Base-by-base conservation (phyloP, 225 moss, liverwort and hornwort species). In the Neckera pumila region DNA sequence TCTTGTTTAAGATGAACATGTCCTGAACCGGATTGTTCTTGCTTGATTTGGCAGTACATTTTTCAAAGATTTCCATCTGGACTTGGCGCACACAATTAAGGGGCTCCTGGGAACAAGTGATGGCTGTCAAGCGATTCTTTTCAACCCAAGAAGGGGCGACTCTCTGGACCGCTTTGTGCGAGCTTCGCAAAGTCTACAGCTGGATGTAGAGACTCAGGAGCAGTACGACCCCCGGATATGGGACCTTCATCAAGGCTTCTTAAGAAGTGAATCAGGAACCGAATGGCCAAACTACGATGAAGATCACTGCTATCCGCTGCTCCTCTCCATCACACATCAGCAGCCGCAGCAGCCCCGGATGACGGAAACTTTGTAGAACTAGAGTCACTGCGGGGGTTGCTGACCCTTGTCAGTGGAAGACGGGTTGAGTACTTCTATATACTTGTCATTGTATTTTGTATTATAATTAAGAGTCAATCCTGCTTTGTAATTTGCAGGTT, bases 251-350 rank as follows among this genome's bases (percentile, higher is more conserved):
- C 93, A 95, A 87, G 89, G 89, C 45, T 93, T 97, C 65, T 30
- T 93, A 38, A 89, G 86, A 59, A 89, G 89, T n/a, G 92, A 92
- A 60, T 53, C 81, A 74, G 90, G 75, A 58, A 87, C 87, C 26
- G 86, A 86, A 70, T 97, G 97, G 97, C 93, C 95, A 63, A 95
- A 97, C 85, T 97, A 97, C 71, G 96, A 97, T 83, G 92, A 89
- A 90, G 93, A 97, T 90, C 97, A 96, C 67, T 95, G 95, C 87
- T 97, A 96, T 71, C 97, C 97, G 64, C 84, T 96, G 72, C 92
- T 93, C 57, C 90, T 96, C 82, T 92, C 95, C 56, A 90, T 93
- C 77, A 86, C 89, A 54, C 94, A 90, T 80, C 87, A 78, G 47
- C 81, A 25, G 70, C 40, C 79, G 26, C 87, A 40, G 70, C 47